phyloP scores from a whole-genome alignment of 1,284 basidiomycete species.

The Ceratobasidium sp. region DNA sequence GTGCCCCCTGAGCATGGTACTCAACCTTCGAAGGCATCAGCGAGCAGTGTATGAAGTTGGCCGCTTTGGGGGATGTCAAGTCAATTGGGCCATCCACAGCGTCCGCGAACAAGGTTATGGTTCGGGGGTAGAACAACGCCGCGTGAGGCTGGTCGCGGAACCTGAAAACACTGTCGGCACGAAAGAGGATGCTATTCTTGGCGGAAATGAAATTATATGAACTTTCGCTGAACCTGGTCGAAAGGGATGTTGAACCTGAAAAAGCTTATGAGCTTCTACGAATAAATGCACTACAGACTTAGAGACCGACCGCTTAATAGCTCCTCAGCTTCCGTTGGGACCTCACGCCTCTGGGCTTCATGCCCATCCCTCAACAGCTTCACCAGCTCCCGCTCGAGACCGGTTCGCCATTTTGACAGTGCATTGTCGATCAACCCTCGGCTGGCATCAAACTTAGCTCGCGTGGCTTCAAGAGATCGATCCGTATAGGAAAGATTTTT shows the following conservation, averaged over 20 bases:
- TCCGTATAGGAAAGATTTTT: conserved; percentile 35
- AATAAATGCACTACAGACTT: neutral
- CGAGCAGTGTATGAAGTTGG: neutral
- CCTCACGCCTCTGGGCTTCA: conserved; percentile 3
- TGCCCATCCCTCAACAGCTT: conserved; percentile 4
- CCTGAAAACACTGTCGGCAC: conserved; percentile 40
- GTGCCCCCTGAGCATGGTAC: conserved; percentile 16
- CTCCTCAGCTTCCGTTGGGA: neutral
- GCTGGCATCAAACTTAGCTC: conserved; percentile 17
- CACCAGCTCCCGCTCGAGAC: conserved; percentile 21
- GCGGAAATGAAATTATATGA: conserved; percentile 32
- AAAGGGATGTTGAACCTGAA: conserved; percentile 14
- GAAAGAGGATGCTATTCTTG: conserved; percentile 33
- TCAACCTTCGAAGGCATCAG: conserved; percentile 9
- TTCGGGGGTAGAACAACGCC: conserved; percentile 6
- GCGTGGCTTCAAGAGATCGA: conserved; percentile 29
- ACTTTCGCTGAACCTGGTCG: conserved; percentile 23
- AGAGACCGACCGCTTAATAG: conserved; percentile 17
- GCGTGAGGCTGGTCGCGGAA: neutral
- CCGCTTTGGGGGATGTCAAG: neutral
- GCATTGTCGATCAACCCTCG: conserved; percentile 25
- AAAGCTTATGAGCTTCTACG: neutral
- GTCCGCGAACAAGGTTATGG: conserved; percentile 2
- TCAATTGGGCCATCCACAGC: neutral
- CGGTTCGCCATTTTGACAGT: conserved; percentile 23